phyloP scores from a whole-genome alignment of 352 stramenopile species.

The Hyaloperonospora brassicae region DNA sequence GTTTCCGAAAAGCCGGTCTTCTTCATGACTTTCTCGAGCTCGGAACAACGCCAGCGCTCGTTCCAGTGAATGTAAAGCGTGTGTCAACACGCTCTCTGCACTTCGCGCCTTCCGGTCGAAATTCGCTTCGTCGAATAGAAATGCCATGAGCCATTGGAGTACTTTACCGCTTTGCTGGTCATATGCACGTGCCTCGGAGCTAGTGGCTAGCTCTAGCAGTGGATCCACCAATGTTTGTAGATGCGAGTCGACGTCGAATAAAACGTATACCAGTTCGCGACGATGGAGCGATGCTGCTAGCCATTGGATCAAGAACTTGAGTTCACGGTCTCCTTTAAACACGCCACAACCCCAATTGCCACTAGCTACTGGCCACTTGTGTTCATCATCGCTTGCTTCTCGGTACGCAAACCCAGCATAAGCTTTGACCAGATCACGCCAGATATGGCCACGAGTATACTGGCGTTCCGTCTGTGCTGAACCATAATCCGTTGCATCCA shows the following conservation, averaged over 20 bases:
- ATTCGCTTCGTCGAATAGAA: conserved; percentile 23
- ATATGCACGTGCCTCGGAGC: conserved; percentile 16
- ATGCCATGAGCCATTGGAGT: conserved; percentile 20
- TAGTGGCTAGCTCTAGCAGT: conserved; percentile 18
- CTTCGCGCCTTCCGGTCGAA: neutral
- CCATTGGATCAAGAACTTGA: conserved; percentile 83
- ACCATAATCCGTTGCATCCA: conserved; percentile 65
- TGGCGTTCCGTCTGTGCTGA: conserved; percentile 31
- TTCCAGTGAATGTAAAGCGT: conserved; percentile 18
- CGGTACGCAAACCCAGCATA: conserved; percentile 52
- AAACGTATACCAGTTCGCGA: conserved; percentile 50
- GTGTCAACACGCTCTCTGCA: conserved; percentile 12
- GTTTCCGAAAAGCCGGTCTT: neutral
- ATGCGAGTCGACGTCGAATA: conserved; percentile 40
- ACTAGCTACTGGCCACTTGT: conserved; percentile 50
- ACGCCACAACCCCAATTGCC: conserved; percentile 82
- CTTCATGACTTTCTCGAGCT: conserved; percentile 2
- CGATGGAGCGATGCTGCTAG: conserved; percentile 49
- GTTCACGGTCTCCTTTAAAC: conserved; percentile 58
- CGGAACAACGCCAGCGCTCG: conserved; percentile 7
- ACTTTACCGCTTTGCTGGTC: conserved; percentile 18
- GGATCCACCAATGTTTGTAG: conserved; percentile 36
- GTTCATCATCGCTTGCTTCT: conserved; percentile 6
- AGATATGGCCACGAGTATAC: conserved; percentile 39
- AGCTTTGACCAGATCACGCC: conserved; percentile 63